Conservation (phyloP, 345 rosid genomes). For the Eucalyptus caleyi region DNA sequence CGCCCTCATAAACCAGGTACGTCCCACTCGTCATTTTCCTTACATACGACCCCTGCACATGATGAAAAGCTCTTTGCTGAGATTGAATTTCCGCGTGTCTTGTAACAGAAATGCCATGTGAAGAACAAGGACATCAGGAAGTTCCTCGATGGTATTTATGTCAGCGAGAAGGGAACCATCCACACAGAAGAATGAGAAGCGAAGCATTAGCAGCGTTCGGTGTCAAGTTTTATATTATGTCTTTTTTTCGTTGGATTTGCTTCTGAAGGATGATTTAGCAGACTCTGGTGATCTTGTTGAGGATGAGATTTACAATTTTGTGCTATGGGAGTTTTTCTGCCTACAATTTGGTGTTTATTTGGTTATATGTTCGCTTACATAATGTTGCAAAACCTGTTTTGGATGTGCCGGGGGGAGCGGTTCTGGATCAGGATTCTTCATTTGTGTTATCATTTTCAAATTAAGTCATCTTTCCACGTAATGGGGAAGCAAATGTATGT, state of each 20-base stretch:
- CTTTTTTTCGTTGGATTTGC: background rate
- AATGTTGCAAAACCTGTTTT: background rate
- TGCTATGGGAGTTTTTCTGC: background rate
- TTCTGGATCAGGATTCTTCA: background rate
- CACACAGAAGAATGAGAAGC: background rate
- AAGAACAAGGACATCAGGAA: constrained; percentile 63
- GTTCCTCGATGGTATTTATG: constrained; percentile 64
- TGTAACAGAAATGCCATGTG: constrained; percentile 45
- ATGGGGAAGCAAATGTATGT: background rate
- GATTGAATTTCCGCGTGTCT: background rate
- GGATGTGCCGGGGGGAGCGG: background rate
- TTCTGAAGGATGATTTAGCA: background rate
- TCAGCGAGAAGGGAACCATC: constrained; percentile 44
- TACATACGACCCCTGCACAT: background rate
- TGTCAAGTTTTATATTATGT: background rate
- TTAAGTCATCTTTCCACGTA: background rate
- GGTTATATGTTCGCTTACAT: background rate
- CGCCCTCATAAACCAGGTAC: constrained; percentile 25
- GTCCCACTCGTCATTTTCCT: background rate
- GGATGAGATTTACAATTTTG: background rate
- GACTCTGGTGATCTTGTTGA: background rate
- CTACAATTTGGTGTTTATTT: too few relatives aligned
- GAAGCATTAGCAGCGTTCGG: background rate
- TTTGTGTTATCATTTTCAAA: too few relatives aligned
- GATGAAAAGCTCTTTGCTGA: background rate